Percentiles rank a stretch among this genome's conserved stretches.
Conservation (phyloP, 2,329 filamentous ascomycete species). For the Drechslerella dactyloides region DNA sequence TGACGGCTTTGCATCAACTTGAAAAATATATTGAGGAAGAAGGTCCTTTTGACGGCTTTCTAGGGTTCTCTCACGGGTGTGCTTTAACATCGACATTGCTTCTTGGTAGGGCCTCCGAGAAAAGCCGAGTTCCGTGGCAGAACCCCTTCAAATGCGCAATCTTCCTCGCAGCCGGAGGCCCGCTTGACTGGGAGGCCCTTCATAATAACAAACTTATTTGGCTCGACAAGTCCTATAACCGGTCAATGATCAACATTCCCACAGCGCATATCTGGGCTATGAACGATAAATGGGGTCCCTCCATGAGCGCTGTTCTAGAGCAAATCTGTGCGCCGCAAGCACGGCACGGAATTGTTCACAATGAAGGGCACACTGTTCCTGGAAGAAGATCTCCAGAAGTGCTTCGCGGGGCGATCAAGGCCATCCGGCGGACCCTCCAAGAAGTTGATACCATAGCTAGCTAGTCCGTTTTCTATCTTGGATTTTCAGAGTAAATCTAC, state of each 20-base stretch:
- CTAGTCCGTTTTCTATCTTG: too few species aligned
- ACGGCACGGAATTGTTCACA: conserved; percentile 13
- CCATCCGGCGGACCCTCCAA: conserved; percentile 20
- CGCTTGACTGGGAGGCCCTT: conserved; percentile 5
- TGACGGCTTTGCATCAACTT: conserved; percentile 15
- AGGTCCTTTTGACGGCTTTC: conserved; percentile 25
- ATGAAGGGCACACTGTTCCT: conserved; percentile 32
- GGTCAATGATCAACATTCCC: conserved; percentile 22
- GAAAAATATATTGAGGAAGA: conserved; percentile 25
- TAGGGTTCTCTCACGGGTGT: conserved; percentile 27
- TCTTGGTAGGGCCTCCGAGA: neutral
- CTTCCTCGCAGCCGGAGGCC: conserved; percentile 20
- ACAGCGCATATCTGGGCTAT: conserved; percentile 31
- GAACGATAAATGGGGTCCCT: conserved; percentile 16
- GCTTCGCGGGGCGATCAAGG: conserved; percentile 17
- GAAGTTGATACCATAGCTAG: conserved; percentile 4
- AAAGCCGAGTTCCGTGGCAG: conserved; percentile 6
- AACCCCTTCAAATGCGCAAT: conserved; percentile 34
- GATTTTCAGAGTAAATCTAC: too few species aligned
- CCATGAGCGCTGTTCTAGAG: conserved; percentile 22
- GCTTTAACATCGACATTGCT: conserved; percentile 17
- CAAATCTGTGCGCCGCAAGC: conserved; percentile 5
- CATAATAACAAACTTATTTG: conserved; percentile 9
- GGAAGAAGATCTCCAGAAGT: conserved; percentile 26
- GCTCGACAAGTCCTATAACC: conserved; percentile 8